A percentile compares a stretch with the other conserved stretches of the same genome.
Conservation (phyloP, 768 basidiomycete species). For the Hemileccinum impolitum region DNA sequence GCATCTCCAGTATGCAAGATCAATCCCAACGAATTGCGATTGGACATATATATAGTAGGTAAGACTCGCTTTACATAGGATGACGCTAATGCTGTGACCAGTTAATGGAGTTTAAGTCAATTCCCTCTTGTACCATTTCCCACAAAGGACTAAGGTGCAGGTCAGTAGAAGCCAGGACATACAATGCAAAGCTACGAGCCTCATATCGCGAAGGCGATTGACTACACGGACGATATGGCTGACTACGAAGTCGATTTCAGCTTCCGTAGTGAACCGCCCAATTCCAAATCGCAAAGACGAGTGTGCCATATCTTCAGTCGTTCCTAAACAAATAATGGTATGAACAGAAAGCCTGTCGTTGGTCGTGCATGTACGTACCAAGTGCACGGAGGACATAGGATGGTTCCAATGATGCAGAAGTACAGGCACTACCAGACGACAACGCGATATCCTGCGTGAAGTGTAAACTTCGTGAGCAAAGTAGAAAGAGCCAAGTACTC, state of each 20-base stretch:
- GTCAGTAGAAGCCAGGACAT: constrained; percentile 8
- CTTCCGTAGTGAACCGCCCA: constrained; percentile 96
- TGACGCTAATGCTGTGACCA: constrained; percentile 68
- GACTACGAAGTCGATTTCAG: constrained; percentile 93
- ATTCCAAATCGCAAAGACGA: constrained; percentile 97
- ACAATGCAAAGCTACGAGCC: constrained; percentile 40
- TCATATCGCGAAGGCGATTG: constrained; percentile 88
- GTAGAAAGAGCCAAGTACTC: constrained; percentile 13
- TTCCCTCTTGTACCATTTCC: constrained; percentile 99
- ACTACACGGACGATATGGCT: constrained; percentile 87
- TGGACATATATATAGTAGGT: constrained; percentile 11
- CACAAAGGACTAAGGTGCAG: constrained; percentile 70
- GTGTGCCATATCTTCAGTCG: constrained; percentile 99
- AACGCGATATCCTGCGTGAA: constrained; percentile 81
- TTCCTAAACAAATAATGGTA: constrained; percentile 44
- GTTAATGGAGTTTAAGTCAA: constrained; percentile 91
- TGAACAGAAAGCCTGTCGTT: not conserved
- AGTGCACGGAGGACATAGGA: constrained; percentile 97
- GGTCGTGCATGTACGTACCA: constrained; percentile 43
- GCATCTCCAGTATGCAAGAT: not conserved
- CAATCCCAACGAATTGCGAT: constrained; percentile 3
- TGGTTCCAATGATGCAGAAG: constrained; percentile 96
- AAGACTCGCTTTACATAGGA: too few species aligned
- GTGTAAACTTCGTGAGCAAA: not conserved
- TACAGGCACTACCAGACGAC: constrained; percentile 97